Conservation (phyloP, 495 filamentous ascomycete genomes). For the Aspergillus olivimuriae region DNA sequence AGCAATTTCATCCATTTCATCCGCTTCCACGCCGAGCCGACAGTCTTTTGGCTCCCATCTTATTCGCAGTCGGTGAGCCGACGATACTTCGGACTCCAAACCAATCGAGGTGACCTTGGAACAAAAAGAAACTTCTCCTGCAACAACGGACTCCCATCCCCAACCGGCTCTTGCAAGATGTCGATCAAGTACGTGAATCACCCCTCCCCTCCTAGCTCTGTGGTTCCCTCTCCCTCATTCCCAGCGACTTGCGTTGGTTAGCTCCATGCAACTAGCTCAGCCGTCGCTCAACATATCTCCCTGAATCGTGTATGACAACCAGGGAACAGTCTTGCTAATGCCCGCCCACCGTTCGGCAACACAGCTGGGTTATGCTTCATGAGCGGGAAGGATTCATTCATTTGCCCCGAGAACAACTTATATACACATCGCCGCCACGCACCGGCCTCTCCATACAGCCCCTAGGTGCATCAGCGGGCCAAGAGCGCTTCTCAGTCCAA, state of each 20-base stretch:
- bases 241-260: slow-evolving; percentile 7
- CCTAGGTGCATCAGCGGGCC: slow-evolving; percentile 50
- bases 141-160: too few species aligned
- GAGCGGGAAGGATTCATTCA: slow-evolving; percentile 58
- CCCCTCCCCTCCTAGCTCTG: slow-evolving; percentile 14
- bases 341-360: too few species aligned
- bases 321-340: neutral
- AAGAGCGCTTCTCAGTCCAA: slow-evolving; percentile 49
- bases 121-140: too few species aligned
- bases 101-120: too few species aligned
- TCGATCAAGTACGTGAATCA: slow-evolving; percentile 59
- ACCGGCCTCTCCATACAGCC: slow-evolving; percentile 58
- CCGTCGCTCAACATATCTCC: neutral
- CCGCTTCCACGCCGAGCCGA: too few species aligned
- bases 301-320: neutral
- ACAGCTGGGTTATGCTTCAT: slow-evolving; percentile 76
- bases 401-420: slow-evolving; percentile 60
- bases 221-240: neutral
- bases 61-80: too few species aligned
- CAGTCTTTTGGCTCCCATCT: too few species aligned
- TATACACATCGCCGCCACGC: slow-evolving; percentile 68
- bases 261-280: neutral
- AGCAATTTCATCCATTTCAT: too few species aligned
- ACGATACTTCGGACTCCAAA: too few species aligned
- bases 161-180: slow-evolving; percentile 38